These are phyloP conservation scores for Neofusicoccum laricinum DNA, from an alignment of 2,329 filamentous ascomycete species.

Conservation along the genomic window DNA sequence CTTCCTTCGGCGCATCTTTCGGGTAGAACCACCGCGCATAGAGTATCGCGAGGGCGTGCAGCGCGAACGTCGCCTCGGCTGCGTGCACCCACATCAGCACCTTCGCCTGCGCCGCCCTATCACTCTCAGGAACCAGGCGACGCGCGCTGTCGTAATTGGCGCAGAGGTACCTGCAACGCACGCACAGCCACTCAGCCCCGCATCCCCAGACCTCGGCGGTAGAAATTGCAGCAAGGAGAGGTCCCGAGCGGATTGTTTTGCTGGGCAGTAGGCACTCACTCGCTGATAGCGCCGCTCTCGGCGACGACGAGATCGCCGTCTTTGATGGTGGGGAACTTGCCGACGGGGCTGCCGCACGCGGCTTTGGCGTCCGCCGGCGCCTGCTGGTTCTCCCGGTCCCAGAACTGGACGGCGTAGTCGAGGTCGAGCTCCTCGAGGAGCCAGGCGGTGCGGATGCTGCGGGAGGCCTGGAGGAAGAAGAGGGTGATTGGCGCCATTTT, in stretches of 20 bases:
- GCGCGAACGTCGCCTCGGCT: conserved; percentile 46
- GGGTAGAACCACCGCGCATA: conserved; percentile 46
- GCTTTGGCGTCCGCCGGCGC: conserved; percentile 45
- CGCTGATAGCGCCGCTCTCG: conserved; percentile 48
- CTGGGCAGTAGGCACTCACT: conserved; percentile 34
- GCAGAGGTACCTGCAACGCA: conserved; percentile 40
- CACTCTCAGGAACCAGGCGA: conserved; percentile 34
- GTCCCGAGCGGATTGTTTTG: too few species aligned
- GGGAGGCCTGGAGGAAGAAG: conserved; percentile 48
- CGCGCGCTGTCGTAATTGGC: conserved; percentile 44
- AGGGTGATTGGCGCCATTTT: conserved; percentile 37
- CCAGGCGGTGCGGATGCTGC: conserved; percentile 46
- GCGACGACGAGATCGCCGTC: conserved; percentile 41
- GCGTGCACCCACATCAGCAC: conserved; percentile 46
- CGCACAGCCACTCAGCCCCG: background rate
- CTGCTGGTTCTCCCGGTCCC: conserved; percentile 36
- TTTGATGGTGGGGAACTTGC: conserved; percentile 45
- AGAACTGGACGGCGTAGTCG: conserved; percentile 42
- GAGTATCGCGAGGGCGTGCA: conserved; percentile 45
- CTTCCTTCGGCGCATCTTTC: conserved; percentile 25
- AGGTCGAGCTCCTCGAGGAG: conserved; percentile 45
- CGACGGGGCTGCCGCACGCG: conserved; percentile 39
- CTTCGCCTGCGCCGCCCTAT: conserved; percentile 33
- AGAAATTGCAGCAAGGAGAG: too few species aligned
- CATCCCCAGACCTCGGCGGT: too few species aligned